Percentiles rank a stretch among this genome's conserved stretches.
Conservation (phyloP, 1,284 basidiomycete species). For the Tremellales sp. region DNA sequence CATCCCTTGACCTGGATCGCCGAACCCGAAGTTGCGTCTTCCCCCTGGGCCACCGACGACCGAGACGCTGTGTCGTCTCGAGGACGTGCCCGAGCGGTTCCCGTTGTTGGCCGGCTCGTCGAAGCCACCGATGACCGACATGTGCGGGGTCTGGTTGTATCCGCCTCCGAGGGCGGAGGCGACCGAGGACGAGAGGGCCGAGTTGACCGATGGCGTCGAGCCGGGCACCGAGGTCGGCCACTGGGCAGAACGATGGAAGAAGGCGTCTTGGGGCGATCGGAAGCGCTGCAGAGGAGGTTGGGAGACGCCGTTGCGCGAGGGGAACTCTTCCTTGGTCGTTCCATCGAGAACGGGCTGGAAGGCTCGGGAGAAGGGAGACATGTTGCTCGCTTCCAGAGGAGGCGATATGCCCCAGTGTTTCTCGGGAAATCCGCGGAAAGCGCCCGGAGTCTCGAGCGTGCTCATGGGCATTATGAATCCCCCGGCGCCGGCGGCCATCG, state of each 20-base stretch:
- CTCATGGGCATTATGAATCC: slow-evolving; percentile 32
- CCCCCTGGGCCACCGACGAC: slow-evolving; percentile 55
- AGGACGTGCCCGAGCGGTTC: slow-evolving; percentile 61
- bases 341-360: slow-evolving; percentile 10
- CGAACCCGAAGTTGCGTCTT: slow-evolving; percentile 38
- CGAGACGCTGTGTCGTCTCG: slow-evolving; percentile 77
- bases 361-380: slow-evolving; percentile 41
- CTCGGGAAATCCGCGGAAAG: slow-evolving; percentile 17
- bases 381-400: slow-evolving; percentile 32
- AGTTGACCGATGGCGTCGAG: slow-evolving; percentile 14
- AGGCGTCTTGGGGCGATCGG: slow-evolving; percentile 20
- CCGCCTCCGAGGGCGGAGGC: slow-evolving; percentile 25
- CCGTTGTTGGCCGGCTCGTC: slow-evolving; percentile 23
- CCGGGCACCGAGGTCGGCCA: slow-evolving; percentile 25
- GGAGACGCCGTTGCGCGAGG: not conserved
- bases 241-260: not conserved
- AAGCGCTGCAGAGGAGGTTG: slow-evolving; percentile 16
- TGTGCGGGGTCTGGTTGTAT: slow-evolving; percentile 17
- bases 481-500: slow-evolving; percentile 22
- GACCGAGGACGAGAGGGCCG: slow-evolving; percentile 30
- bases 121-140: slow-evolving; percentile 30
- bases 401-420: slow-evolving; percentile 30
- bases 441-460: slow-evolving; percentile 24
- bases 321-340: not conserved
- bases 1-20: slow-evolving; percentile 59